phyloP scores from a whole-genome alignment of 129 eudicot genomes.

The Ambrosia trifida region DNA sequence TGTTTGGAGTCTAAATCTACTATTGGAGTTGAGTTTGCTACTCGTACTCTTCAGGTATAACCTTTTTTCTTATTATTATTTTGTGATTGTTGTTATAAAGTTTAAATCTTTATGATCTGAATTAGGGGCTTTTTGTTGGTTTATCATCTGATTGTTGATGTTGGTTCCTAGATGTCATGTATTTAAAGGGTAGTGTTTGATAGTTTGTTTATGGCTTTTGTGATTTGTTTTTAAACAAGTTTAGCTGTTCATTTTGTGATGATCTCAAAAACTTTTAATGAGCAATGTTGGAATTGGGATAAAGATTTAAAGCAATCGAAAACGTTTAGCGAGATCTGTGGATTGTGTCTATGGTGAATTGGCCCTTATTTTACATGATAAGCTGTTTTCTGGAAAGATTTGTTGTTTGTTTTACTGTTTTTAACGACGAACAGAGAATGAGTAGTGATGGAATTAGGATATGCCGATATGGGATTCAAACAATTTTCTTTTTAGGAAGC shows the following conservation, averaged over 20 bases:
- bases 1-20: slow-evolving; percentile 45
- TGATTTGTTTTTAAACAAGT: background rate
- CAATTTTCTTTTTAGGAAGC: background rate
- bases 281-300: slow-evolving; percentile 12
- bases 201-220: background rate
- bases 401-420: background rate
- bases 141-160: slow-evolving; percentile 10
- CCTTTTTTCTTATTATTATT: background rate
- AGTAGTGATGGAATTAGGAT: background rate
- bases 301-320: background rate
- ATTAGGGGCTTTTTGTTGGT: background rate
- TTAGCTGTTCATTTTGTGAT: background rate
- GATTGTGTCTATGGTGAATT: background rate
- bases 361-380: background rate
- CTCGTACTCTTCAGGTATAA: slow-evolving; percentile 39
- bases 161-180: background rate
- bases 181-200: background rate
- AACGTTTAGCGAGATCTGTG: background rate
- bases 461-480: background rate
- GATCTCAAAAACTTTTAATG: background rate
- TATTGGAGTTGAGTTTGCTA: slow-evolving; percentile 44
- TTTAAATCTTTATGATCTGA: background rate
- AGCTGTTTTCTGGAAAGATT: slow-evolving; percentile 1
- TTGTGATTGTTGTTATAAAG: slow-evolving; percentile 1
- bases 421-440: background rate